Conservation (phyloP, 1,139 yeast species). For the Yamadazyma diospyri region DNA sequence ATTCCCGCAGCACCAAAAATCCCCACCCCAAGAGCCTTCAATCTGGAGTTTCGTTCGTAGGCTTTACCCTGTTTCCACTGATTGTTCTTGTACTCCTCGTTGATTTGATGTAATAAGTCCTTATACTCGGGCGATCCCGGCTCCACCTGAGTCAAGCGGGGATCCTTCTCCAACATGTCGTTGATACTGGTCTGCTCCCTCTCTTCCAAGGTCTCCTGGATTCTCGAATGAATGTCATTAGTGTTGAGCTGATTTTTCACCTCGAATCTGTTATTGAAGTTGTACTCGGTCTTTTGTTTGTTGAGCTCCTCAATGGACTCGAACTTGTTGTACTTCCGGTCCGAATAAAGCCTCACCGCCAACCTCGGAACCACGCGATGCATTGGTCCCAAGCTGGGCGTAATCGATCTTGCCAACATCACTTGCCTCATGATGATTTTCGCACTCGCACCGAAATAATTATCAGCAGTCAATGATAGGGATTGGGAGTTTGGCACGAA, state of each 20-base stretch:
- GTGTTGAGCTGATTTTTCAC: slow-evolving; percentile 19
- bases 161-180: slow-evolving; percentile 28
- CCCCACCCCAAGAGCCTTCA: slow-evolving; percentile 35
- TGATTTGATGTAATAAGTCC: slow-evolving; percentile 27
- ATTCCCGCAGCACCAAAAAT: slow-evolving; percentile 28
- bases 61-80: slow-evolving; percentile 21
- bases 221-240: slow-evolving; percentile 12
- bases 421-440: too few species aligned
- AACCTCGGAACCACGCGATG: background rate
- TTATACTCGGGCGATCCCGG: slow-evolving; percentile 40
- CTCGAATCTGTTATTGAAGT: slow-evolving; percentile 31
- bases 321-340: slow-evolving; percentile 10
- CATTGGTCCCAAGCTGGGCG: too few species aligned
- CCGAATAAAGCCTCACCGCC: slow-evolving; percentile 13
- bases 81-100: slow-evolving; percentile 23
- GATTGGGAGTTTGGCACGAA: background rate
- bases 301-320: slow-evolving; percentile 37
- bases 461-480: too few species aligned
- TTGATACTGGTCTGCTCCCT: slow-evolving; percentile 20
- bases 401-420: too few species aligned
- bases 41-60: slow-evolving; percentile 31
- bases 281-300: slow-evolving; percentile 32
- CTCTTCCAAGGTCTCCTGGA: slow-evolving; percentile 12
- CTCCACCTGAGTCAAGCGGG: slow-evolving; percentile 27
- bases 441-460: background rate